Percentiles rank a stretch among this genome's conserved stretches.
These are phyloP conservation scores for Oryza rufipogon DNA, from an alignment of 176 grass and related monocot genomes.

Conservation along the genomic window DNA sequence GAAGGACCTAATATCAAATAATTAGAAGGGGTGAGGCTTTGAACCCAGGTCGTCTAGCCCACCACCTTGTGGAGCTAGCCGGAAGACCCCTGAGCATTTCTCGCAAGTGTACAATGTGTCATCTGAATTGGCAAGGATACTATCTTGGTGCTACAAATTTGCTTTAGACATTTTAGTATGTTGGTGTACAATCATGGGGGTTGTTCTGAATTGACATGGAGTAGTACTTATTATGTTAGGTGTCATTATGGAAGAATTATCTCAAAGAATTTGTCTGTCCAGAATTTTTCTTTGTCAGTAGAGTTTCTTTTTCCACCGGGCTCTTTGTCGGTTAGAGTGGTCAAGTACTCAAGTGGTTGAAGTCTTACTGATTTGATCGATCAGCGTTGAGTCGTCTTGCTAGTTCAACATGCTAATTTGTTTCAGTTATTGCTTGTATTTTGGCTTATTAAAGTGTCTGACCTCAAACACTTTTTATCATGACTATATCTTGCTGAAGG, in stretches of 20 bases:
- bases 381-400: neutral
- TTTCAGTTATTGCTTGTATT: neutral
- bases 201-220: too few relatives aligned
- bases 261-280: neutral
- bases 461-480: neutral
- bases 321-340: neutral
- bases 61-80: too few relatives aligned
- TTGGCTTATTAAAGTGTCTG: neutral
- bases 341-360: neutral
- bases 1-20: too few relatives aligned
- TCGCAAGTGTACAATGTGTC: neutral
- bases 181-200: neutral
- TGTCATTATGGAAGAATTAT: neutral
- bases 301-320: too few relatives aligned
- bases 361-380: neutral
- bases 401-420: neutral
- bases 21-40: too few relatives aligned
- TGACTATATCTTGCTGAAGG: conserved; percentile 25
- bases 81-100: too few relatives aligned
- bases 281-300: too few relatives aligned
- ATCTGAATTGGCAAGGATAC: neutral
- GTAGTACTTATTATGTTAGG: neutral
- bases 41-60: too few relatives aligned
- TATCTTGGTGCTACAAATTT: neutral
- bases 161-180: neutral